Percentiles rank a stretch among this genome's conserved stretches.
Conservation (phyloP, 352 stramenopile species). For the Globisporangium acanthophoron region DNA sequence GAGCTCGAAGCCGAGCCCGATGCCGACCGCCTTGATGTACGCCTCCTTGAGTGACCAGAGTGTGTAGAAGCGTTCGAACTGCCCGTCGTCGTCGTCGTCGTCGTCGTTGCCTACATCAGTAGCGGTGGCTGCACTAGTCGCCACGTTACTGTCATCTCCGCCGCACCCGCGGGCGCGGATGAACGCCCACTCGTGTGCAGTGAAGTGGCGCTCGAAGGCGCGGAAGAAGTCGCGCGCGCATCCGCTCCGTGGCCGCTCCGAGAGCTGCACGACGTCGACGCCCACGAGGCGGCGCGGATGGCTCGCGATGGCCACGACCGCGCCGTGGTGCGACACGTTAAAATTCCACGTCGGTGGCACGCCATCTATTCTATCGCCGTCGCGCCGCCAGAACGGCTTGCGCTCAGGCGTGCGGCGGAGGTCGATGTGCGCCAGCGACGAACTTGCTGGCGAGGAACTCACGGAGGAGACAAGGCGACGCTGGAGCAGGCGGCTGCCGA, state of each 20-base stretch:
- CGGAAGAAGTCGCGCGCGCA: slow-evolving; percentile 43
- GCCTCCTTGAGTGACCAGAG: slow-evolving; percentile 78
- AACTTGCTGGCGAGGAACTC: slow-evolving; percentile 10
- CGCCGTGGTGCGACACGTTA: slow-evolving; percentile 77
- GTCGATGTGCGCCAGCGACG: slow-evolving; percentile 28
- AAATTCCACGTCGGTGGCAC: slow-evolving; percentile 55
- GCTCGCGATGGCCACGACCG: slow-evolving; percentile 57
- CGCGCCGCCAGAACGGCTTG: slow-evolving; percentile 56
- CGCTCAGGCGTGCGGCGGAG: slow-evolving; percentile 57
- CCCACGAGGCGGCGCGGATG: slow-evolving; percentile 37
- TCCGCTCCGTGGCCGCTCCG: slow-evolving; percentile 30
- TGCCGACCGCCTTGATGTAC: slow-evolving; percentile 71
- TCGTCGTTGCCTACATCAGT: slow-evolving; percentile 9
- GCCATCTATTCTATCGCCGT: background rate
- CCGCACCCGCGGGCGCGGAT: slow-evolving; percentile 21
- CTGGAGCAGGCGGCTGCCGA: slow-evolving; percentile 63
- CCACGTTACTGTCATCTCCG: background rate
- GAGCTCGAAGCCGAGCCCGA: slow-evolving; percentile 58
- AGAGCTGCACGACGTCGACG: slow-evolving; percentile 63
- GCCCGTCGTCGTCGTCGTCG: slow-evolving; percentile 11
- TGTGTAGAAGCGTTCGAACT: slow-evolving; percentile 44
- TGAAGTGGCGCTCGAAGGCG: slow-evolving; percentile 59
- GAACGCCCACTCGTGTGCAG: slow-evolving; percentile 45
- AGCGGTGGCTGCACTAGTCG: background rate
- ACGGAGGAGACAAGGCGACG: slow-evolving; percentile 34